Base-by-base conservation (phyloP, 495 filamentous ascomycete species). In the Patellaria atrata region DNA sequence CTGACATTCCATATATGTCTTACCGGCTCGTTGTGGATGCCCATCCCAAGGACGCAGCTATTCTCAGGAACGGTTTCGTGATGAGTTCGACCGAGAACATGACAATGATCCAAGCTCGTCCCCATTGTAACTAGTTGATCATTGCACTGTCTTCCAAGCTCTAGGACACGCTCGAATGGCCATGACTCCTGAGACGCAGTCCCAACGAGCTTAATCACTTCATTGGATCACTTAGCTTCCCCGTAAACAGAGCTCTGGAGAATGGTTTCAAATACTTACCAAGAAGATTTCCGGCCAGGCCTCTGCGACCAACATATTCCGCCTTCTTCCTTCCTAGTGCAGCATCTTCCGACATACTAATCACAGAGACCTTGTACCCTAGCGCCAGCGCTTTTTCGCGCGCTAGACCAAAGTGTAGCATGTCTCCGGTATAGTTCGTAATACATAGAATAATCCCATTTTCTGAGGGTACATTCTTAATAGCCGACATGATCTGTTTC, bases 381-480 rank as follows among this genome's bases (percentile, higher is more conserved):
- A 58, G 53, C 11, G 67, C 68, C 25, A 67, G 60, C 9, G 67
- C 69, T 54, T 74, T 73, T 51, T 77, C 71, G 37, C 65, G 62
- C 3, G 72, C 72, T 13, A 77, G 54, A 1, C 71, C 71, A 37
- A 77, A 77, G 48, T 77, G 71, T 35, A 77, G 55, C 43, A 68
- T 72, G 53, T 77, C 72, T 16, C 72, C 72, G 0, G 72, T 77
- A 46, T 77, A 77, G 44, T 77, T 77, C 22, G 69, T 75, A 41
- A 77, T 65, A 32, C 73, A 66, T n/a, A 77, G 48, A 24, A 77
- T 68, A 4, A 64, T 63, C 13, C 72, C 72, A 40, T 63, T 59
- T 26, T 70, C 61, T 6, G 65, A 69, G 0, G 69, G 70, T 1
- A 68, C 66, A 22, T 65, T 56, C 25, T 65, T 60, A 24, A 75